Evolutionary conservation across 208 protist genomes (phyloP).

Genomic region (Phytomonas sp.): DNA sequence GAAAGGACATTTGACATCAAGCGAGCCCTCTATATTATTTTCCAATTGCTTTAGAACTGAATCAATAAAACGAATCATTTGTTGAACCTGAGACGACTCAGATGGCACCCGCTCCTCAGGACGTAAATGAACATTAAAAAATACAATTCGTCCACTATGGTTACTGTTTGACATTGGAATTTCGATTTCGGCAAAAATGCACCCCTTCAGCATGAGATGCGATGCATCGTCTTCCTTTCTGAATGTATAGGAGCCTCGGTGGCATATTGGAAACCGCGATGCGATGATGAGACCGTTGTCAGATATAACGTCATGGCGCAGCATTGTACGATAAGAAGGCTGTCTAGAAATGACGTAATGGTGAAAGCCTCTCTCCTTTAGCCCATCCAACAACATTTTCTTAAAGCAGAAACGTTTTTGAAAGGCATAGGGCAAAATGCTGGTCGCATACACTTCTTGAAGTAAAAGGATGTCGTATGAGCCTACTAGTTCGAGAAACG

Average conservation of each 20-base stretch:
- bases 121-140: slow-evolving; percentile 84
- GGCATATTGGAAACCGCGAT: slow-evolving; percentile 75
- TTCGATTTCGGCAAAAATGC: slow-evolving; percentile 77
- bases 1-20: slow-evolving; percentile 30
- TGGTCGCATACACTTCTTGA: slow-evolving; percentile 82
- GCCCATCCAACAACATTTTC: slow-evolving; percentile 59
- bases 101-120: slow-evolving; percentile 40
- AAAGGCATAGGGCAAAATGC: slow-evolving; percentile 63
- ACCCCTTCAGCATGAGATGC: slow-evolving; percentile 47
- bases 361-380: slow-evolving; percentile 62
- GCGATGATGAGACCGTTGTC: slow-evolving; percentile 86
- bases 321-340: slow-evolving; percentile 77
- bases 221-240: slow-evolving; percentile 33
- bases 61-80: slow-evolving; percentile 58
- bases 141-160: slow-evolving; percentile 30
- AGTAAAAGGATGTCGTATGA: slow-evolving; percentile 78
- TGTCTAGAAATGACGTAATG: slow-evolving; percentile 82
- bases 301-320: slow-evolving; percentile 60
- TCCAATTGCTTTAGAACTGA: slow-evolving; percentile 55
- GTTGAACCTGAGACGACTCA: slow-evolving; percentile 64
- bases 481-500: slow-evolving; percentile 58
- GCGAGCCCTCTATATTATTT: slow-evolving; percentile 10
- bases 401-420: slow-evolving; percentile 73
- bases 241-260: slow-evolving; percentile 80
- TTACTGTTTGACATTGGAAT: slow-evolving; percentile 28